A percentile compares a stretch with the other conserved stretches of the same genome.
Evolutionary conservation across 192 early-diverging fungal genomes (phyloP).

Genomic region (Allomyces macrogynus): DNA sequence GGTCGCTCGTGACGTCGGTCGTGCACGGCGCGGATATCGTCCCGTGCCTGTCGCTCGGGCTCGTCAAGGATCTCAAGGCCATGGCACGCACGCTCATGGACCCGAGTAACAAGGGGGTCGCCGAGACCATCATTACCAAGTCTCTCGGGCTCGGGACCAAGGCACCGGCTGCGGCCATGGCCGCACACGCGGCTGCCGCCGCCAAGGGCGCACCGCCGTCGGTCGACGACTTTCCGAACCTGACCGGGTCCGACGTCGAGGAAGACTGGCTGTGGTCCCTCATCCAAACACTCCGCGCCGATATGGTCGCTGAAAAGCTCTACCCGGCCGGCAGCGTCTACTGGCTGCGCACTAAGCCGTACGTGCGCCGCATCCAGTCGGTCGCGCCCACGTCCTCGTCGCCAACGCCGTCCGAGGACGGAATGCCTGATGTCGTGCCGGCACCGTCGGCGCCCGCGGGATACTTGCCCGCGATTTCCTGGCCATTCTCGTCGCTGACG

Average conservation of each 20-base stretch:
- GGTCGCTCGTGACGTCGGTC: slow-evolving; percentile 55
- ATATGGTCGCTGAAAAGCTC: slow-evolving; percentile 66
- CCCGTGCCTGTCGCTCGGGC: slow-evolving; percentile 48
- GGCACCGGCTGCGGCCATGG: slow-evolving; percentile 5
- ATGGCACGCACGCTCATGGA: slow-evolving; percentile 39
- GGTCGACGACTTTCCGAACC: neutral
- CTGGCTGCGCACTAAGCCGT: slow-evolving; percentile 29
- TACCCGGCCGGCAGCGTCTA: slow-evolving; percentile 61
- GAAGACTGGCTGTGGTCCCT: slow-evolving; percentile 64
- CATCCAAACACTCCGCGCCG: slow-evolving; percentile 58
- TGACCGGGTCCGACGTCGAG: slow-evolving; percentile 1
- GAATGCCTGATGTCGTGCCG: slow-evolving; percentile 3
- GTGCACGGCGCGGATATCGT: slow-evolving; percentile 67
- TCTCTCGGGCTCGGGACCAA: slow-evolving; percentile 25
- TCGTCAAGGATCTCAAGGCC: slow-evolving; percentile 52
- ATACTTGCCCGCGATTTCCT: slow-evolving; percentile 7
- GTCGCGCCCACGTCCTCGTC: slow-evolving; percentile 12
- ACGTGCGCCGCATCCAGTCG: slow-evolving; percentile 15
- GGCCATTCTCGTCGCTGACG: slow-evolving; percentile 9
- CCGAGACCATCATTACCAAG: slow-evolving; percentile 41
- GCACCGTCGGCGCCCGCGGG: slow-evolving; percentile 5
- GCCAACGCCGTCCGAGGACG: slow-evolving; percentile 3
- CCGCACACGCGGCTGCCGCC: slow-evolving; percentile 6
- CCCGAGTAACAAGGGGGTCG: slow-evolving; percentile 27
- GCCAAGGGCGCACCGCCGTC: slow-evolving; percentile 7